These are phyloP conservation scores for Camelina sativa DNA, from an alignment of 345 rosid genomes.

Conservation along the genomic window DNA sequence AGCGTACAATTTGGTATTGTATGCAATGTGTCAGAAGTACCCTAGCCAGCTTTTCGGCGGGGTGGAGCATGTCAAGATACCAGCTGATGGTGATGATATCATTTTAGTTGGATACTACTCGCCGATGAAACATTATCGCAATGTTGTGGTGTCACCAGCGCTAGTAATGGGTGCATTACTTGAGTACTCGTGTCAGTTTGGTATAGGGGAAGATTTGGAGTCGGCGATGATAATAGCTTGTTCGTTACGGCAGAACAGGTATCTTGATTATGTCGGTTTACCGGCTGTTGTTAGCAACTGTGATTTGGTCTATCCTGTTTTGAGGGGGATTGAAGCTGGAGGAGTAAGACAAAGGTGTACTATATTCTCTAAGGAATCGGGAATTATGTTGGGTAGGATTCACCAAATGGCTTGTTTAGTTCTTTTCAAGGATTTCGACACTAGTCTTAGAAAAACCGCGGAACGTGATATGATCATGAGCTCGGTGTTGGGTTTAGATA, in stretches of 20 bases:
- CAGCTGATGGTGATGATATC: constrained; percentile 9
- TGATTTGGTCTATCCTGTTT: constrained; percentile 22
- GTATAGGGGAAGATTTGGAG: constrained; percentile 63
- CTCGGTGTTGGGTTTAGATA: not conserved
- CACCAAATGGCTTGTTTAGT: constrained; percentile 20
- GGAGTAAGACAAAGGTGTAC: not conserved
- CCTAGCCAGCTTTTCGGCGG: too few relatives aligned
- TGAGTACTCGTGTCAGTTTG: constrained; percentile 55
- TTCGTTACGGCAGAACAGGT: constrained; percentile 21
- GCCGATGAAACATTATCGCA: not conserved
- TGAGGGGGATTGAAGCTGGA: not conserved
- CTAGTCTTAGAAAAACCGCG: not conserved
- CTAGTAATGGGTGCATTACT: constrained; percentile 14
- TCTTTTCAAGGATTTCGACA: constrained; percentile 17
- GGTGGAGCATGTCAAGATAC: not conserved
- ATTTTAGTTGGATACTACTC: constrained; percentile 21
- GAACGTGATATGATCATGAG: not conserved
- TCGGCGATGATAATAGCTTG: constrained; percentile 58
- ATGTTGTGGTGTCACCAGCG: constrained; percentile 16
- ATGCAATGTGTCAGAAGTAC: too few relatives aligned
- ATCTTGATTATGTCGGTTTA: not conserved
- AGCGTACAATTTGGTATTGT: too few relatives aligned
- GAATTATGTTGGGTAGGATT: constrained; percentile 6
- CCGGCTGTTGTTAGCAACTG: not conserved
- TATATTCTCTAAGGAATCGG: not conserved